Evolutionary conservation across 2,329 filamentous ascomycete genomes (phyloP).

Genomic region (Lachnellula hyalina): DNA sequence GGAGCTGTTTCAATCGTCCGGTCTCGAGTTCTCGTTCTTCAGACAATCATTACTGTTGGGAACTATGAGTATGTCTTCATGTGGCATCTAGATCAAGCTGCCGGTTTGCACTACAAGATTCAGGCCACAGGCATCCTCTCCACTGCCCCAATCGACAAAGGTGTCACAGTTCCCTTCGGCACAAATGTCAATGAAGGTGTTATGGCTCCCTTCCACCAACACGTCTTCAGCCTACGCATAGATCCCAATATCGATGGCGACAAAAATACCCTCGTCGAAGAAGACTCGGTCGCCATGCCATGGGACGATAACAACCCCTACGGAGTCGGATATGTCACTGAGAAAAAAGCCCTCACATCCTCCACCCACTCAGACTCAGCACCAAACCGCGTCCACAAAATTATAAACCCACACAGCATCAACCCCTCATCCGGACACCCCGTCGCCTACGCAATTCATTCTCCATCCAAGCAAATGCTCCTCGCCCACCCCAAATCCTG

Average conservation of each 20-base stretch:
- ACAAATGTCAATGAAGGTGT: conserved; percentile 58
- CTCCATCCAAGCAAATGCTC: conserved; percentile 69
- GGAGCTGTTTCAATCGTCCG: conserved; percentile 20
- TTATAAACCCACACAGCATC: conserved; percentile 72
- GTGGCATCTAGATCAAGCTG: conserved; percentile 59
- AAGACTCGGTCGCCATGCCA: conserved; percentile 47
- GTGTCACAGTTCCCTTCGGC: conserved; percentile 46
- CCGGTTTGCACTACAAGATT: conserved; percentile 56
- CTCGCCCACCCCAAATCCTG: conserved; percentile 73
- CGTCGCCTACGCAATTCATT: conserved; percentile 80
- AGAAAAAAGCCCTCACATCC: conserved; percentile 17
- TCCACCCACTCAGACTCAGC: conserved; percentile 40
- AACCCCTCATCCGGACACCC: conserved; percentile 82
- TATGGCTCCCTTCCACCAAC: conserved; percentile 54
- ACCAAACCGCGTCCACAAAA: conserved; percentile 73
- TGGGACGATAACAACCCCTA: conserved; percentile 43
- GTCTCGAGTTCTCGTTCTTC: conserved; percentile 23
- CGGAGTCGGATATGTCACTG: conserved; percentile 46
- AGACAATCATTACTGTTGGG: conserved; percentile 45
- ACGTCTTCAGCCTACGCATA: conserved; percentile 50
- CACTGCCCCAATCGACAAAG: conserved; percentile 48
- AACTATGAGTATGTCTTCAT: conserved; percentile 68
- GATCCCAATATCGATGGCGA: conserved; percentile 53
- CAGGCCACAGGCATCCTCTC: conserved; percentile 61
- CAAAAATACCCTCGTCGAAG: conserved; percentile 47